Percentiles rank a stretch among this genome's conserved stretches.
These are phyloP conservation scores for Periconia digitata DNA, from an alignment of 2,329 filamentous ascomycete genomes.

Conservation along the genomic window DNA sequence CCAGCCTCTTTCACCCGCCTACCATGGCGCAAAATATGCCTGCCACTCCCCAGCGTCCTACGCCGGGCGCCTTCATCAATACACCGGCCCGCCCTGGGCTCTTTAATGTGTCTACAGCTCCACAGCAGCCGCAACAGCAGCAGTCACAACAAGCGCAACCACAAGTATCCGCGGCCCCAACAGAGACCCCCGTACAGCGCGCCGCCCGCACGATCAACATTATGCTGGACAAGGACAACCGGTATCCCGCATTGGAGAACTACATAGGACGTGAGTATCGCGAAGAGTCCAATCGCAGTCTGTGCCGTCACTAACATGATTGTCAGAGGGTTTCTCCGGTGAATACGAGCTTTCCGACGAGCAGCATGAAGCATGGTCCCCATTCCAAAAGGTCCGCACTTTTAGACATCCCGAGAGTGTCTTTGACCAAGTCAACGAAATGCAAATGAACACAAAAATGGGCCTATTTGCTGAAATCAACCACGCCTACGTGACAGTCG, in stretches of 20 bases:
- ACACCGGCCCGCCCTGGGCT: constrained; percentile 61
- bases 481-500: constrained; percentile 93
- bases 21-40: constrained; percentile 34
- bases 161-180: constrained; percentile 15
- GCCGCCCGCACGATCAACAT: constrained; percentile 83
- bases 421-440: constrained; percentile 87
- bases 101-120: constrained; percentile 27
- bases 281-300: not conserved
- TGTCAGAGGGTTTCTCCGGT: constrained; percentile 79
- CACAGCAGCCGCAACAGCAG: no score
- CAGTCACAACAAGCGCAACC: constrained; percentile 5
- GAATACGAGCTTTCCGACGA: constrained; percentile 77
- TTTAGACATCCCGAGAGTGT: constrained; percentile 91
- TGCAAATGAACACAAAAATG: constrained; percentile 88
- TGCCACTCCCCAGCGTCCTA: constrained; percentile 65
- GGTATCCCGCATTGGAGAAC: constrained; percentile 84
- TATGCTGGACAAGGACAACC: constrained; percentile 72
- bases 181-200: constrained; percentile 68
- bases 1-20: constrained; percentile 7
- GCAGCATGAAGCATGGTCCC: constrained; percentile 69
- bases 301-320: constrained; percentile 28
- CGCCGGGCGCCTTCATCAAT: constrained; percentile 75
- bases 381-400: constrained; percentile 83
- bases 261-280: constrained; percentile 77
- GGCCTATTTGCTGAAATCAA: constrained; percentile 93